phyloP scores from a whole-genome alignment of 305 asterid genomes.

The Stenogyne calaminthoides region DNA sequence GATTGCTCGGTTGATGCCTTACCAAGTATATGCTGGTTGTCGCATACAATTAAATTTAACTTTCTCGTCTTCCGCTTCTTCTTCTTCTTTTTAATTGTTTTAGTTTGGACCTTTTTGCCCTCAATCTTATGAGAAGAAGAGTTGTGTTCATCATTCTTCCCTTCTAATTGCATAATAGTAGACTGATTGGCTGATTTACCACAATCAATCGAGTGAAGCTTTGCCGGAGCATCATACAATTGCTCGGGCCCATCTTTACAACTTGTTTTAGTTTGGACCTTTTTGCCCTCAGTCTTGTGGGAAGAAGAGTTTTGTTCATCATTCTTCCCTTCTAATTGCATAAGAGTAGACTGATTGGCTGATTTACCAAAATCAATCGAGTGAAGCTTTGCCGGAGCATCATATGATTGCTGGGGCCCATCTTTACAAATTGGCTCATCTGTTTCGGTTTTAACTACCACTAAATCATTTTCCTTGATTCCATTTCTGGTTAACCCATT shows the following conservation, averaged over 20 bases:
- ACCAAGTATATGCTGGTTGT: not conserved
- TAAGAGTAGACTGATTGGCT: too few relatives aligned
- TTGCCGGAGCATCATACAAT: not conserved
- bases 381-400: too few relatives aligned
- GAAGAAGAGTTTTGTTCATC: conserved; percentile 14
- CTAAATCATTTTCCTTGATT: not conserved
- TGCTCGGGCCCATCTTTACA: conserved; percentile 18
- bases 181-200: too few relatives aligned
- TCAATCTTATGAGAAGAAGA: conserved; percentile 22
- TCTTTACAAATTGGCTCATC: conserved; percentile 13
- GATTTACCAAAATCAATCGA: too few relatives aligned
- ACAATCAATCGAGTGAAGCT: too few relatives aligned
- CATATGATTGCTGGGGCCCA: conserved; percentile 5
- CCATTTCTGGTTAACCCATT: conserved; percentile 1
- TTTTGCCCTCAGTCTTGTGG: conserved; percentile 24
- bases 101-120: conserved; percentile 2
- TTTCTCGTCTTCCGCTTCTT: not conserved
- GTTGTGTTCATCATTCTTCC: conserved; percentile 13
- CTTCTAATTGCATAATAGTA: not conserved
- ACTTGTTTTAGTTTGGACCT: not conserved
- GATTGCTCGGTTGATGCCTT: not conserved
- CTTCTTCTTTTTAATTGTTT: not conserved
- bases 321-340: not conserved
- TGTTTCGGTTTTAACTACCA: conserved; percentile 15
- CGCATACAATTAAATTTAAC: not conserved